A percentile compares a stretch with the other conserved stretches of the same genome.
Evolutionary conservation across 345 rosid species (phyloP).

Genomic region (Euphorbia peplus): DNA sequence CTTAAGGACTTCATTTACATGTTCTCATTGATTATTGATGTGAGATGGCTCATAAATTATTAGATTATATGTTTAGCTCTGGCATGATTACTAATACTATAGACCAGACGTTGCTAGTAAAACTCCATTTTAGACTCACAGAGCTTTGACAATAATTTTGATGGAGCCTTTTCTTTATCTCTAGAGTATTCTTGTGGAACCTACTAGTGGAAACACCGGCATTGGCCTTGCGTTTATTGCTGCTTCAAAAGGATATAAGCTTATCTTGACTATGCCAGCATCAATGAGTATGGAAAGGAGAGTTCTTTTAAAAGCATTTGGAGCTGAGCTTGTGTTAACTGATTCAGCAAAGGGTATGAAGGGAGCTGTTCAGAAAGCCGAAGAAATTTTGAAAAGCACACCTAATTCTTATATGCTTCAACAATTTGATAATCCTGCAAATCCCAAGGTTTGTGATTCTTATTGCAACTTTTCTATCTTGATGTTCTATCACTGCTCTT

Average conservation of each 20-base stretch:
- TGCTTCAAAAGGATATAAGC: constrained; percentile 36
- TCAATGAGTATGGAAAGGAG: constrained; percentile 38
- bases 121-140: neutral
- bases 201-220: constrained; percentile 40
- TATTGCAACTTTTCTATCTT: constrained; percentile 10
- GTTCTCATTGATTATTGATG: neutral
- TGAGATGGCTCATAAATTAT: neutral
- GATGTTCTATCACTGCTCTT: constrained; percentile 2
- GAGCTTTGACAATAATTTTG: constrained; percentile 7
- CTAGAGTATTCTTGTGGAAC: constrained; percentile 33
- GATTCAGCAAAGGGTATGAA: constrained; percentile 35
- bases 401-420: constrained; percentile 33
- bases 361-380: constrained; percentile 36
- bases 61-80: neutral
- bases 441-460: constrained; percentile 27
- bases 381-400: constrained; percentile 32
- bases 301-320: constrained; percentile 33
- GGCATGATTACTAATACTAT: constrained; percentile 3
- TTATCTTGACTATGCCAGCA: constrained; percentile 36
- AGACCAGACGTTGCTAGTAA: neutral
- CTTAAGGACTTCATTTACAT: neutral
- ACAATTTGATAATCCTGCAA: constrained; percentile 37
- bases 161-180: neutral
- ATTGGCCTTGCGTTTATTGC: constrained; percentile 37
- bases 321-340: constrained; percentile 33